Evolutionary conservation across 176 grass and related monocot genomes (phyloP).

Genomic region (Dendrocalamus sinicus): DNA sequence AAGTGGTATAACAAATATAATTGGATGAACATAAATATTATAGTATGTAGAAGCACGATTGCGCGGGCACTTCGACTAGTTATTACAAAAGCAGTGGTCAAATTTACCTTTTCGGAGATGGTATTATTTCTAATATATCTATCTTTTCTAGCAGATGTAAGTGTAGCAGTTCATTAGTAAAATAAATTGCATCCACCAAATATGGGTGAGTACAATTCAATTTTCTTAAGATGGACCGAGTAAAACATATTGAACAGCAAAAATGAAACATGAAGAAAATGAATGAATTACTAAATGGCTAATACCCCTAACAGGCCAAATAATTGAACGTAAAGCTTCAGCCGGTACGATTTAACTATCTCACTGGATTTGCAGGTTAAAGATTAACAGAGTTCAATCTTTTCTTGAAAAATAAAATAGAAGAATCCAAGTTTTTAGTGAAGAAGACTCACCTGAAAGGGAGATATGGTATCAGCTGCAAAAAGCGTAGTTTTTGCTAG

Average conservation of each 20-base stretch:
- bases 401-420: not conserved
- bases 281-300: constrained; percentile 1
- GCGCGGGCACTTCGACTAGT: no score
- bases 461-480: constrained; percentile 87
- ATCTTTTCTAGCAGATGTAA: not conserved
- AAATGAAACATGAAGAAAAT: not conserved
- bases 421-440: not conserved
- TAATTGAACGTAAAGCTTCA: not conserved
- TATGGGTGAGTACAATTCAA: not conserved
- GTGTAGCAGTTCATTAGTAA: not conserved
- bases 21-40: no score
- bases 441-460: constrained; percentile 65
- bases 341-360: not conserved
- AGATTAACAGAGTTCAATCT: not conserved
- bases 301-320: not conserved
- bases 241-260: not conserved
- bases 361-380: not conserved
- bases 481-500: constrained; percentile 83
- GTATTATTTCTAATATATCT: not conserved
- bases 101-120: not conserved
- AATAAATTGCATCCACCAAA: constrained; percentile 6
- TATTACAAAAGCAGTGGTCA: not conserved
- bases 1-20: no score
- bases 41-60: no score
- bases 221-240: not conserved